Conservation (phyloP, 139 green algal species). For the Haematococcus lacustris region DNA sequence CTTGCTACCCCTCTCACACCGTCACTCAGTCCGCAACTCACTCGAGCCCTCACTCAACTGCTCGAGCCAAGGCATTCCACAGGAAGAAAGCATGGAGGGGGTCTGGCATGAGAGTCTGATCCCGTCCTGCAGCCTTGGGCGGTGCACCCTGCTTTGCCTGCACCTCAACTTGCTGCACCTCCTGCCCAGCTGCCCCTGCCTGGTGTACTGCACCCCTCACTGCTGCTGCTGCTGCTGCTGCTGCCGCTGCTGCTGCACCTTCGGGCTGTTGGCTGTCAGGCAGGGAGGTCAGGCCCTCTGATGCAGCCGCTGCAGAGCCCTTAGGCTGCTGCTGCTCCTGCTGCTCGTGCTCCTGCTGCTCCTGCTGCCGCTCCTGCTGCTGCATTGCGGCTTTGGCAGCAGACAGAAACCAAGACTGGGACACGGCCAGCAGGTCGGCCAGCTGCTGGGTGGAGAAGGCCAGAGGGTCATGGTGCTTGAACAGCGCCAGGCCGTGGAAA, state of each 20-base stretch:
- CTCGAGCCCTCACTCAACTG: constrained; percentile 4
- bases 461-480: constrained; percentile 80
- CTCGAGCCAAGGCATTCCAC: constrained; percentile 63
- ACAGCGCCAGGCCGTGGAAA: constrained; percentile 66
- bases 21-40: background rate
- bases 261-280: constrained; percentile 1
- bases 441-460: constrained; percentile 48
- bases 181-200: background rate
- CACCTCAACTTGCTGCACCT: background rate
- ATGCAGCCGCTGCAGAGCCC: background rate
- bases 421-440: constrained; percentile 45
- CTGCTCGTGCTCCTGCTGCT: no score
- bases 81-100: constrained; percentile 55
- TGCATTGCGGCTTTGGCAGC: no score
- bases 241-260: background rate
- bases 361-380: no score
- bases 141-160: background rate
- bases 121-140: background rate
- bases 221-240: background rate
- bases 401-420: constrained; percentile 58
- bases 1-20: background rate
- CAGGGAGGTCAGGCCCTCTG: background rate
- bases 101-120: background rate
- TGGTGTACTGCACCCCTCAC: background rate
- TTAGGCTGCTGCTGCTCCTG: background rate